These are phyloP conservation scores for Pseudocercospora fuligena DNA, from an alignment of 2,329 filamentous ascomycete species.

Conservation along the genomic window DNA sequence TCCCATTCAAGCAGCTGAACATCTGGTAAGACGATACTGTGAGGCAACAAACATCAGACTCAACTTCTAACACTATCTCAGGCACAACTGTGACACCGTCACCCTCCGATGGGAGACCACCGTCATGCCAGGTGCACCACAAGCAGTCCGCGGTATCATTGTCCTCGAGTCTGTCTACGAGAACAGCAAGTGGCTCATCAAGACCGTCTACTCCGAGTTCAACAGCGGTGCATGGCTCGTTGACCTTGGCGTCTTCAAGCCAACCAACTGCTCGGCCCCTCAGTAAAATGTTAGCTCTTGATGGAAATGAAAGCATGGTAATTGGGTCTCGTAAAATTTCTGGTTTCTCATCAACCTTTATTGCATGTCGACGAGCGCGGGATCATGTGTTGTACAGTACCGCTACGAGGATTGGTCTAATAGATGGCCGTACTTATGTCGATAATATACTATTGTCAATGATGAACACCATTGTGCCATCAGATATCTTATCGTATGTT, in stretches of 20 bases:
- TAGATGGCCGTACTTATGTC: conserved; percentile 2
- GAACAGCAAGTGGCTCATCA: conserved; percentile 37
- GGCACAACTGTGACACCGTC: conserved; percentile 39
- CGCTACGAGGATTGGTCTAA: neutral
- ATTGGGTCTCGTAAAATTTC: conserved; percentile 9
- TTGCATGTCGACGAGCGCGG: neutral
- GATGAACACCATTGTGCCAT: conserved; percentile 1
- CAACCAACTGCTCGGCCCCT: conserved; percentile 34
- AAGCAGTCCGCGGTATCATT: conserved; percentile 39
- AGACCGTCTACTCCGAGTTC: conserved; percentile 42
- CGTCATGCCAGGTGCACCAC: conserved; percentile 28
- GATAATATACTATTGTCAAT: conserved; percentile 5
- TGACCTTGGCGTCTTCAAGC: conserved; percentile 38
- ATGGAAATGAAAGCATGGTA: conserved; percentile 7
- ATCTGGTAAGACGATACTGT: conserved; percentile 28
- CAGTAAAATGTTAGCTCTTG: neutral
- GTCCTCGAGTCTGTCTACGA: conserved; percentile 35
- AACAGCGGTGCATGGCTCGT: conserved; percentile 43
- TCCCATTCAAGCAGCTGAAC: conserved; percentile 39
- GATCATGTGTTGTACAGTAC: neutral
- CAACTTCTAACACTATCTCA: conserved; percentile 4
- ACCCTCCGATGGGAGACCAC: conserved; percentile 38
- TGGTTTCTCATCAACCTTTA: conserved; percentile 3
- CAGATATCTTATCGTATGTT: neutral
- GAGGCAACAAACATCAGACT: neutral